Conservation (phyloP, 129 eudicot genomes). For the Pulicaria dysenterica region DNA sequence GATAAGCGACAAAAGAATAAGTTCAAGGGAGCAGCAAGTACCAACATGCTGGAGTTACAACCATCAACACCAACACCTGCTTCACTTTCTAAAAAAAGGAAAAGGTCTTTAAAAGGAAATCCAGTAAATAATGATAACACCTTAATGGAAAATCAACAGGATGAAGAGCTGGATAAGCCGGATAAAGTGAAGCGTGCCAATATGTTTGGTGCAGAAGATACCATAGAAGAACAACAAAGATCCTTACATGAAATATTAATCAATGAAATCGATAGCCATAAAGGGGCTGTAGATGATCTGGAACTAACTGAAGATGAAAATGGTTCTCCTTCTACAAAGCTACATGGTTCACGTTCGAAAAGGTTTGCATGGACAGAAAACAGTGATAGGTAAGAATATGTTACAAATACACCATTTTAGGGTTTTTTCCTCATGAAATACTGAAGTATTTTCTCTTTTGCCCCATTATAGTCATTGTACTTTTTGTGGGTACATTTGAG, state of each 20-base stretch:
- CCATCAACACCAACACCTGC: conserved; percentile 29
- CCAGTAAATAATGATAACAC: conserved; percentile 27
- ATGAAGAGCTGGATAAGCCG: conserved; percentile 31
- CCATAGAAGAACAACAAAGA: conserved; percentile 35
- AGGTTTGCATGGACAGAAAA: conserved; percentile 80
- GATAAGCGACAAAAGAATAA: conserved; percentile 60
- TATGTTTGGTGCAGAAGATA: conserved; percentile 19
- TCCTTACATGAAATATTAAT: conserved; percentile 35
- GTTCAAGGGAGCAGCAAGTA: conserved; percentile 35
- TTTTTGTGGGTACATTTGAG: background rate
- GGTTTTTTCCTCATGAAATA: background rate
- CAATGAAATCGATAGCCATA: conserved; percentile 35
- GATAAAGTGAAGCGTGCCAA: conserved; percentile 24
- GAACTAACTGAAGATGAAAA: conserved; percentile 49
- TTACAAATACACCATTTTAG: background rate
- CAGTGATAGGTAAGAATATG: conserved; percentile 63
- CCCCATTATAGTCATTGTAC: background rate
- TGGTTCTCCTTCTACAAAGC: conserved; percentile 43
- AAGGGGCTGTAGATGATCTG: conserved; percentile 42
- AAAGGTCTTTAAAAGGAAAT: conserved; percentile 35
- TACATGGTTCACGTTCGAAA: conserved; percentile 46
- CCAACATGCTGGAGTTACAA: conserved; percentile 28
- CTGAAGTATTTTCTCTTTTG: background rate
- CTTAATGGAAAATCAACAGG: background rate
- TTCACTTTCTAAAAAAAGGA: conserved; percentile 50